These are phyloP conservation scores for Lasiosphaeria ovina DNA, from an alignment of 495 filamentous ascomycete species.

Conservation along the genomic window DNA sequence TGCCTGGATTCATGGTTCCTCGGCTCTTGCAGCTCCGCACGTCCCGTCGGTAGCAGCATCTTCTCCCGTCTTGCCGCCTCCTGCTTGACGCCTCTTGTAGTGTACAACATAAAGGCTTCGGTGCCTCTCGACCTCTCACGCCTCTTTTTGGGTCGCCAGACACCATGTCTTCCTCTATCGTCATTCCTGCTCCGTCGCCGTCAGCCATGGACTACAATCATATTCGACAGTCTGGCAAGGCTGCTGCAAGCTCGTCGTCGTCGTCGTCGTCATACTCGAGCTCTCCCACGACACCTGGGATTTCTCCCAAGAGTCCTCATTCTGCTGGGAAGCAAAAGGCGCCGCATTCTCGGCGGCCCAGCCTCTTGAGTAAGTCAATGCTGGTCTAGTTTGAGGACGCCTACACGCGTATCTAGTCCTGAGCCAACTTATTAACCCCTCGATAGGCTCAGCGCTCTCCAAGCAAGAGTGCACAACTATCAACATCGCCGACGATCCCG, in stretches of 20 bases:
- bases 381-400: not conserved
- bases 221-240: conserved; percentile 38
- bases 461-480: conserved; percentile 67
- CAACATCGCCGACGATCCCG: conserved; percentile 62
- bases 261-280: conserved; percentile 55
- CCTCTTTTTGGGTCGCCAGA: not conserved
- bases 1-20: conserved; percentile 23
- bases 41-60: conserved; percentile 22
- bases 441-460: conserved; percentile 57
- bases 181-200: conserved; percentile 46
- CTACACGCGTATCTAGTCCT: not conserved
- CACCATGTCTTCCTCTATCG: conserved; percentile 53
- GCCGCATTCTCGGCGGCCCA: conserved; percentile 51
- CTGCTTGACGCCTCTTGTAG: conserved; percentile 1
- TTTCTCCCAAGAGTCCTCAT: conserved; percentile 29
- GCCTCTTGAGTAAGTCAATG: conserved; percentile 49
- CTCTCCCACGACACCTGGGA: conserved; percentile 47
- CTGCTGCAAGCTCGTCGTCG: conserved; percentile 43
- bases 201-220: conserved; percentile 31
- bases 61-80: not conserved
- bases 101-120: not conserved
- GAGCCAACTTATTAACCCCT: conserved; percentile 12
- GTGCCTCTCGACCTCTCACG: not conserved
- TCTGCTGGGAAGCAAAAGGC: conserved; percentile 41
- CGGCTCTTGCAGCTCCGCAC: conserved; percentile 26